These are phyloP conservation scores for Lantana camara DNA, from an alignment of 257 asterid species.

Conservation along the genomic window DNA sequence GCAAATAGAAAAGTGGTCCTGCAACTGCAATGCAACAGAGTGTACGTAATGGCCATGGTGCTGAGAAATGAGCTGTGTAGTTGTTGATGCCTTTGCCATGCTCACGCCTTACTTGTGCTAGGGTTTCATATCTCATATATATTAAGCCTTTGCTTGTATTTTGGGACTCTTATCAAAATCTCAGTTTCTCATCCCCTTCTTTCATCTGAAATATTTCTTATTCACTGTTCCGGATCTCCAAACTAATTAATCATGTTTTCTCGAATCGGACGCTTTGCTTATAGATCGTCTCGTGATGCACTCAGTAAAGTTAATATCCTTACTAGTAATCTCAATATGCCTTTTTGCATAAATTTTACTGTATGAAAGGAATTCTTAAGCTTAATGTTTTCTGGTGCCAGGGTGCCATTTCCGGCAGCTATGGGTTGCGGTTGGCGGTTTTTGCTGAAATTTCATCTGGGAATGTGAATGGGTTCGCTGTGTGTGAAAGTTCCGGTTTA, in stretches of 20 bases:
- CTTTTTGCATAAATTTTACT: background rate
- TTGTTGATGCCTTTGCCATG: no score
- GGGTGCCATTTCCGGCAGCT: slow-evolving; percentile 37
- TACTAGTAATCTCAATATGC: background rate
- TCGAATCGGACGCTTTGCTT: slow-evolving; percentile 53
- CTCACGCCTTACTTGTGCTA: no score
- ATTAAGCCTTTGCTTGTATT: no score
- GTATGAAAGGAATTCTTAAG: background rate
- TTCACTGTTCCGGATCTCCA: slow-evolving; percentile 26
- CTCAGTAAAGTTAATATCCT: slow-evolving; percentile 40
- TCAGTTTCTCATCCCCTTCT: no score
- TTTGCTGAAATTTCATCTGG: slow-evolving; percentile 35
- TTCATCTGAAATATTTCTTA: slow-evolving; percentile 22
- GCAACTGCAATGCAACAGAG: no score
- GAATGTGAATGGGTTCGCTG: slow-evolving; percentile 33
- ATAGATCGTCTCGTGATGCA: slow-evolving; percentile 44
- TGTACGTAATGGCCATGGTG: no score
- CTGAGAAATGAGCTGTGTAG: no score
- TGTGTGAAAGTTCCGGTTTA: slow-evolving; percentile 38
- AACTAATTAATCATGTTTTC: slow-evolving; percentile 46
- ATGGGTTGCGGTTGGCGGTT: slow-evolving; percentile 40
- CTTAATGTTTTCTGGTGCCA: slow-evolving; percentile 15
- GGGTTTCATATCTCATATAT: no score
- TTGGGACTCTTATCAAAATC: no score
- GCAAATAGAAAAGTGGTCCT: no score